phyloP scores from a whole-genome alignment of 495 filamentous ascomycete genomes.

The Lophiostoma macrostomum region DNA sequence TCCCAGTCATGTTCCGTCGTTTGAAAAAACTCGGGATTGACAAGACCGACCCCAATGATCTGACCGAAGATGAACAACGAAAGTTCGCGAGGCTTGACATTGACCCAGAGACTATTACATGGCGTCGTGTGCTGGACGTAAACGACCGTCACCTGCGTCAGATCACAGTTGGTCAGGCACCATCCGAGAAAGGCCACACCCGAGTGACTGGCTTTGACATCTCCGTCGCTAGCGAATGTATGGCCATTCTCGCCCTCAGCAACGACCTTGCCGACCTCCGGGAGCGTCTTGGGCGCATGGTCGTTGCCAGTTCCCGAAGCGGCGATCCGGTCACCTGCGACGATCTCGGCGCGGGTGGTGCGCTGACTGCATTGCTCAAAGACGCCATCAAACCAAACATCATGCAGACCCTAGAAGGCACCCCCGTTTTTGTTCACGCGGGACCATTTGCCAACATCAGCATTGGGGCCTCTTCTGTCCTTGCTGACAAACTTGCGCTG shows the following conservation, averaged over 20 bases:
- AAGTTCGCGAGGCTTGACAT: conserved; percentile 92
- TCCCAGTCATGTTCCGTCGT: conserved; percentile 85
- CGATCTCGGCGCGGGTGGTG: conserved; percentile 89
- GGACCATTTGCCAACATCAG: conserved; percentile 98
- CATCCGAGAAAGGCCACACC: conserved; percentile 82
- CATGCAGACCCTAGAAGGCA: conserved; percentile 97
- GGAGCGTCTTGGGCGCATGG: conserved; percentile 91
- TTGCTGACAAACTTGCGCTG: conserved; percentile 91
- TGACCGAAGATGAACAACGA: conserved; percentile 83
- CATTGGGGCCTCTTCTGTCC: conserved; percentile 90
- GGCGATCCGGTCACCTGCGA: conserved; percentile 95
- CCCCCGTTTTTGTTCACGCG: conserved; percentile 94
- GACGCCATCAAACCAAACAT: conserved; percentile 98
- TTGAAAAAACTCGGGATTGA: conserved; percentile 92
- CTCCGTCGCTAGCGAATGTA: conserved; percentile 94
- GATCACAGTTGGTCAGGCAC: conserved; percentile 79
- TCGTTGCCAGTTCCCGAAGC: conserved; percentile 78
- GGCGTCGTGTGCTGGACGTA: conserved; percentile 93
- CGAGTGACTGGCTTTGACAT: conserved; percentile 94
- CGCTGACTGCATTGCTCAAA: conserved; percentile 90
- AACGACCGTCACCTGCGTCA: conserved; percentile 92
- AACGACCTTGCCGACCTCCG: conserved; percentile 86
- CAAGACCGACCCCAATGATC: conserved; percentile 86
- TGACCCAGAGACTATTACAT: conserved; percentile 94
- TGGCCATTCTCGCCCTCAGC: conserved; percentile 95